phyloP scores from a whole-genome alignment of 169 alveolate species.

The Eimeria brunetti region DNA sequence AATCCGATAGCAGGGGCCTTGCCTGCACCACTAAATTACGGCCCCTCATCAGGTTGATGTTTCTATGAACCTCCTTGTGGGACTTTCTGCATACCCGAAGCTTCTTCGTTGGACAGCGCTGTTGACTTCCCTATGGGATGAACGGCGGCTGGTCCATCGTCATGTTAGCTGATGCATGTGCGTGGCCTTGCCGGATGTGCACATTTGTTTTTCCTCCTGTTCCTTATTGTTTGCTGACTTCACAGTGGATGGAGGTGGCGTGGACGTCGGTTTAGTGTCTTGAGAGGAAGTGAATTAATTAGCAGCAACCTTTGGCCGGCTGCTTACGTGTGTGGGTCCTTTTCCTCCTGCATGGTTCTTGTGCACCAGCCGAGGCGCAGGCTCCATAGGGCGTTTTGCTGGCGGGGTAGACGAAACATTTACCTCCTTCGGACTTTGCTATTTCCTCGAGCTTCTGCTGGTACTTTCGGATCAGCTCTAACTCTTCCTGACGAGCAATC shows the following conservation, averaged over 20 bases:
- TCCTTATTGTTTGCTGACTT: not conserved
- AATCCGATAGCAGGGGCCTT: conserved; percentile 4
- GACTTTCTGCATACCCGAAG: not conserved
- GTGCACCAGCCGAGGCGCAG: conserved; percentile 92
- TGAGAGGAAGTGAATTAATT: not conserved
- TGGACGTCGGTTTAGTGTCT: not conserved
- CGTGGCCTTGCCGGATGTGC: not conserved
- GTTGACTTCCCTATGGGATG: not conserved
- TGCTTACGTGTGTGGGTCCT: conserved; percentile 48
- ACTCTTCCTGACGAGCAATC: conserved; percentile 75
- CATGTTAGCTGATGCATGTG: not conserved
- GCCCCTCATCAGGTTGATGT: not conserved
- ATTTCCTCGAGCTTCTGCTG: conserved; percentile 78
- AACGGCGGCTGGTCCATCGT: not conserved
- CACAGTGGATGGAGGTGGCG: not conserved
- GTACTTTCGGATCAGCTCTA: conserved; percentile 74
- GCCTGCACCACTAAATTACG: not conserved
- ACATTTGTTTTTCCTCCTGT: not conserved
- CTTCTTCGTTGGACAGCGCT: not conserved
- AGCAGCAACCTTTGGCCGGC: conserved; percentile 66
- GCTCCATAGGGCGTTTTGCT: conserved; percentile 90
- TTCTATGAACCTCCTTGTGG: not conserved
- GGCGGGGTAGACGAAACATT: conserved; percentile 91
- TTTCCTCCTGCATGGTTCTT: conserved; percentile 87
- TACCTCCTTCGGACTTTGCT: conserved; percentile 84